Conservation (phyloP, 805 yeast genomes). For the Myxozyma vanderwaltii region DNA sequence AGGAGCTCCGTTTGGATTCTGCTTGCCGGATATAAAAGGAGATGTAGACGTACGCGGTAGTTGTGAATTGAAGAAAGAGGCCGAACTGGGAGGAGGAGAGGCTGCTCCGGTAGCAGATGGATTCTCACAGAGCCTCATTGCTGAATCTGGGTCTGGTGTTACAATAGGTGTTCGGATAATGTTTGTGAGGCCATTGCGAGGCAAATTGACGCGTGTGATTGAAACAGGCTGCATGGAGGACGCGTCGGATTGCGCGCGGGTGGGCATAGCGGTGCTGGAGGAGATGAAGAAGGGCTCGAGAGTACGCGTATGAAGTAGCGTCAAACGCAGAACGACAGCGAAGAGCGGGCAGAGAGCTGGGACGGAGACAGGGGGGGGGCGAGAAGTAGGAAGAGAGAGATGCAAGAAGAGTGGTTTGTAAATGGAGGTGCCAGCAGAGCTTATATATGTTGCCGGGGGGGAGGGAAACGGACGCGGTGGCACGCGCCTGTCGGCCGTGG, state of each 20-base stretch:
- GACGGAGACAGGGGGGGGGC: neutral
- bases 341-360: neutral
- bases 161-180: slow-evolving; percentile 27
- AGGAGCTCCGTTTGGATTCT: neutral
- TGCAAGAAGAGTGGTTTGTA: neutral
- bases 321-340: neutral
- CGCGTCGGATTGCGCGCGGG: neutral
- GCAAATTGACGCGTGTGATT: neutral
- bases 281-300: neutral
- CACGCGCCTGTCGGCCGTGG: neutral
- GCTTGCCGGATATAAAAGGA: slow-evolving; percentile 4
- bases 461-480: neutral
- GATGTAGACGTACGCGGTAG: slow-evolving; percentile 4
- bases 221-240: neutral
- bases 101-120: slow-evolving; percentile 4
- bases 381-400: neutral
- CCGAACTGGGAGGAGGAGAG: slow-evolving; percentile 7
- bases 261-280: neutral
- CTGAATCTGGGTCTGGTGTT: slow-evolving; percentile 32
- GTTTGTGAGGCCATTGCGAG: slow-evolving; percentile 2
- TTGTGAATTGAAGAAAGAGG: neutral
- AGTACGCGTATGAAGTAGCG: neutral
- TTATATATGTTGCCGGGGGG: neutral
- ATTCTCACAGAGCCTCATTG: slow-evolving; percentile 15
- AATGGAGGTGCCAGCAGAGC: neutral